Conservation (phyloP, 192 early-diverging fungal genomes). For the Endogone sp. region DNA sequence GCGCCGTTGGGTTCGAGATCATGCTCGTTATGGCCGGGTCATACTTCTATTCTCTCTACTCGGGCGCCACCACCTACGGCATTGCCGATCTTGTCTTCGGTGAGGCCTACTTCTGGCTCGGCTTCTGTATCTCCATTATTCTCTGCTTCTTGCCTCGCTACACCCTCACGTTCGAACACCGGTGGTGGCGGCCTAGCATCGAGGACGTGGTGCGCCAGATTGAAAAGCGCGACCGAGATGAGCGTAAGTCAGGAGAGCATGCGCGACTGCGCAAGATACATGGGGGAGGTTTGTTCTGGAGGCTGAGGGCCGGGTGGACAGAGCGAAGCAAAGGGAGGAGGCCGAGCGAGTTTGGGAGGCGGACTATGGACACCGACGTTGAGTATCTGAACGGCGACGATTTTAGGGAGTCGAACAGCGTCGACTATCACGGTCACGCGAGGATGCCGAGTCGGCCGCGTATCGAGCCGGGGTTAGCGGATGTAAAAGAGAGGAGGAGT, state of each 20-base stretch:
- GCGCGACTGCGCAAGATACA: not conserved
- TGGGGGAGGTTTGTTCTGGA: not conserved
- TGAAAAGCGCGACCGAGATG: slow-evolving; percentile 19
- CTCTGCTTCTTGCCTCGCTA: slow-evolving; percentile 70
- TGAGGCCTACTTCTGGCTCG: slow-evolving; percentile 72
- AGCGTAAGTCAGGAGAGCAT: not conserved
- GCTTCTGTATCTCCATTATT: slow-evolving; percentile 61
- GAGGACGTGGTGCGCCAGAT: slow-evolving; percentile 62
- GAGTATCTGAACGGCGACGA: not conserved
- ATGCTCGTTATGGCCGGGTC: slow-evolving; percentile 45
- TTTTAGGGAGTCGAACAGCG: not conserved
- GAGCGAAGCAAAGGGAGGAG: not conserved
- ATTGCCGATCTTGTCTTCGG: slow-evolving; percentile 62
- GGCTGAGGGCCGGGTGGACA: not conserved
- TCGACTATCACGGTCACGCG: not conserved
- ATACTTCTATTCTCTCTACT: slow-evolving; percentile 13
- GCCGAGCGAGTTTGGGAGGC: not conserved
- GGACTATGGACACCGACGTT: not conserved
- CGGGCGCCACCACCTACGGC: slow-evolving; percentile 62
- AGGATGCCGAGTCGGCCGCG: not conserved
- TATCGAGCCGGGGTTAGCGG: not conserved
- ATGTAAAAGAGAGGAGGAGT: not conserved
- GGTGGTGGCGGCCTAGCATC: slow-evolving; percentile 62
- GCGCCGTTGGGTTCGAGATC: slow-evolving; percentile 62
- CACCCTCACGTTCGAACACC: slow-evolving; percentile 59